Conservation (phyloP, 2,329 filamentous ascomycete species). For the Botrytis pseudocinerea region DNA sequence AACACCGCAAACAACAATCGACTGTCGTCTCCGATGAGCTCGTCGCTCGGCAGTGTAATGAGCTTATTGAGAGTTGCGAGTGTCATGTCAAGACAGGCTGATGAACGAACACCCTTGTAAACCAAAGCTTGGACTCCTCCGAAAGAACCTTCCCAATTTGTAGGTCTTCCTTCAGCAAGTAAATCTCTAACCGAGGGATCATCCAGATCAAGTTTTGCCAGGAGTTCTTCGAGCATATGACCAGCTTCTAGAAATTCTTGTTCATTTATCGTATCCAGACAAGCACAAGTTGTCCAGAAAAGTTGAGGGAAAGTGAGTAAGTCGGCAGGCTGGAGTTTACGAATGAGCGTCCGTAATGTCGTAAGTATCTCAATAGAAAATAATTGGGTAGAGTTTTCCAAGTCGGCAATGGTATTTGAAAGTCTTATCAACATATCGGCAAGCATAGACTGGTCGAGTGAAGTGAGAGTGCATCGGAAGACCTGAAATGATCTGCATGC, state of each 20-base stretch:
- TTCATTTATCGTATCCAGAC: slow-evolving; percentile 95
- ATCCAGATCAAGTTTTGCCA: slow-evolving; percentile 80
- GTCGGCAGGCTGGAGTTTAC: slow-evolving; percentile 75
- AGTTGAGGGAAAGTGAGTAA: slow-evolving; percentile 89
- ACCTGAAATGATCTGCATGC: slow-evolving; percentile 97
- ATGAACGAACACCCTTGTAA: slow-evolving; percentile 90
- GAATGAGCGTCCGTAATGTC: slow-evolving; percentile 87
- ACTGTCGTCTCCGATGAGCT: slow-evolving; percentile 77
- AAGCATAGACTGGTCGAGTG: slow-evolving; percentile 88
- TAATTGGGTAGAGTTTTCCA: slow-evolving; percentile 89
- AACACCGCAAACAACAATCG: slow-evolving; percentile 83
- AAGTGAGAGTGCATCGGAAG: slow-evolving; percentile 89
- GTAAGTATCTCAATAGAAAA: slow-evolving; percentile 98
- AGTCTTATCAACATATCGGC: slow-evolving; percentile 94
- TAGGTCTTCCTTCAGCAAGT: slow-evolving; percentile 76
- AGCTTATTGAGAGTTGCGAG: slow-evolving; percentile 77
- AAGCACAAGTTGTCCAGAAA: slow-evolving; percentile 97
- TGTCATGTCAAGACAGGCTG: slow-evolving; percentile 75
- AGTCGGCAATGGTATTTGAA: slow-evolving; percentile 95
- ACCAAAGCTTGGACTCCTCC: slow-evolving; percentile 82
- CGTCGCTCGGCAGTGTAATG: slow-evolving; percentile 74
- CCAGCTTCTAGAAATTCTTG: slow-evolving; percentile 89
- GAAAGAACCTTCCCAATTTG: slow-evolving; percentile 85
- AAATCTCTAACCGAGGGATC: slow-evolving; percentile 67
- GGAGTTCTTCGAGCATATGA: slow-evolving; percentile 83